Conservation (phyloP, 2,329 filamentous ascomycete species). For the Aspergillus eucalypticola region DNA sequence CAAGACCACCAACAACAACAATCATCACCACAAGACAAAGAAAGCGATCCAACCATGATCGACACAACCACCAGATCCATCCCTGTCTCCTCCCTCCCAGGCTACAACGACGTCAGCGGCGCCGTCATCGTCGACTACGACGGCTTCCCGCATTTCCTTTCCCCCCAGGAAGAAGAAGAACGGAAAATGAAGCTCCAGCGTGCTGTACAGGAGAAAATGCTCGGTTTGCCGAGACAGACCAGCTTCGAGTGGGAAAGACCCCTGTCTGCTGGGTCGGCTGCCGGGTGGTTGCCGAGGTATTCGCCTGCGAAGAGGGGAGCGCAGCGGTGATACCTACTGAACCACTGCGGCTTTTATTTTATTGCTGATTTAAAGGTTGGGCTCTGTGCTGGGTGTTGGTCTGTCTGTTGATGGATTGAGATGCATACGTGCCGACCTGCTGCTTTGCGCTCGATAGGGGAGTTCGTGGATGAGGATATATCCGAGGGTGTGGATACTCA, state of each 20-base stretch:
- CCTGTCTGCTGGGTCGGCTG: not conserved
- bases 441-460: no score
- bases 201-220: constrained; percentile 29
- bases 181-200: constrained; percentile 18
- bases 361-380: not conserved
- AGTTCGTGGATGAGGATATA: no score
- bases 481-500: no score
- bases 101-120: constrained; percentile 30
- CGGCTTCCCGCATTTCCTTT: constrained; percentile 27
- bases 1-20: not conserved
- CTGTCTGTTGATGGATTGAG: no score
- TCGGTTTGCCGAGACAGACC: constrained; percentile 25
- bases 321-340: not conserved
- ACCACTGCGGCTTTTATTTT: no score
- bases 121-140: constrained; percentile 28
- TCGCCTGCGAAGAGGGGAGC: constrained; percentile 6
- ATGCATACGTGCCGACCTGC: no score
- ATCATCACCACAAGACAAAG: not conserved
- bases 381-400: no score
- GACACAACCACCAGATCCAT: not conserved
- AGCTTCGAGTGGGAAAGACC: constrained; percentile 25
- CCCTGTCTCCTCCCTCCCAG: constrained; percentile 16
- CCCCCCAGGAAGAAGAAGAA: constrained; percentile 27
- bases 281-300: constrained; percentile 15
- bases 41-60: constrained; percentile 1